phyloP scores from a whole-genome alignment of 2,329 filamentous ascomycete species.

The Diaporthe sp. region DNA sequence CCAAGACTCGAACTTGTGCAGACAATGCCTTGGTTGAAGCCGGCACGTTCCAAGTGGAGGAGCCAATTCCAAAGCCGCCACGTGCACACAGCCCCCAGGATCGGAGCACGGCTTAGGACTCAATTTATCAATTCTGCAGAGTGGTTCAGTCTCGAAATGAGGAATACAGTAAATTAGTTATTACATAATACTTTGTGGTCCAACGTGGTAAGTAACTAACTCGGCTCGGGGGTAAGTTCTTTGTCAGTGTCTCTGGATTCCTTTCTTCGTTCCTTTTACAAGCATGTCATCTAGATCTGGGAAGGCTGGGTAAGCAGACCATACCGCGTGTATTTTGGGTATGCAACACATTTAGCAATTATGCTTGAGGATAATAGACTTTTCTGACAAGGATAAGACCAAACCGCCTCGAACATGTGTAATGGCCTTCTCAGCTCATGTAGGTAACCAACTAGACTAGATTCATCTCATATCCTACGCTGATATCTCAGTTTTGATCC shows the following conservation, averaged over 20 bases:
- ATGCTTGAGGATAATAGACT: no score
- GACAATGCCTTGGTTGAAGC: neutral
- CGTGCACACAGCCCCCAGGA: neutral
- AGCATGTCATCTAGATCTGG: neutral
- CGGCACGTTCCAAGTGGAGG: neutral
- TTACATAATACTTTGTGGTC: no score
- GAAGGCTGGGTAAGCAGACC: no score
- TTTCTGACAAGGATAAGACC: neutral
- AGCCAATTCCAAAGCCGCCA: neutral
- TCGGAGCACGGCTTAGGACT: no score
- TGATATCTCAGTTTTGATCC: no score
- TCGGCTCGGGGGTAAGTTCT: neutral
- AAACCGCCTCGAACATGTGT: no score
- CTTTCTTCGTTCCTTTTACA: neutral
- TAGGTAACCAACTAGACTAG: no score
- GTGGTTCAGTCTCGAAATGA: no score
- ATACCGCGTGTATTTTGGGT: no score
- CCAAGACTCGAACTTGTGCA: neutral
- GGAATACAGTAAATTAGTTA: neutral
- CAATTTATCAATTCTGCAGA: neutral
- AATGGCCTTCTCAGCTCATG: no score
- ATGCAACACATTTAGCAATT: no score
- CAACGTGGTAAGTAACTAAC: neutral
- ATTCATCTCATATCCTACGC: no score
- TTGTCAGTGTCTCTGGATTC: neutral